These are phyloP conservation scores for Acorus gramineus DNA, from an alignment of 106 monocot species.

Conservation along the genomic window DNA sequence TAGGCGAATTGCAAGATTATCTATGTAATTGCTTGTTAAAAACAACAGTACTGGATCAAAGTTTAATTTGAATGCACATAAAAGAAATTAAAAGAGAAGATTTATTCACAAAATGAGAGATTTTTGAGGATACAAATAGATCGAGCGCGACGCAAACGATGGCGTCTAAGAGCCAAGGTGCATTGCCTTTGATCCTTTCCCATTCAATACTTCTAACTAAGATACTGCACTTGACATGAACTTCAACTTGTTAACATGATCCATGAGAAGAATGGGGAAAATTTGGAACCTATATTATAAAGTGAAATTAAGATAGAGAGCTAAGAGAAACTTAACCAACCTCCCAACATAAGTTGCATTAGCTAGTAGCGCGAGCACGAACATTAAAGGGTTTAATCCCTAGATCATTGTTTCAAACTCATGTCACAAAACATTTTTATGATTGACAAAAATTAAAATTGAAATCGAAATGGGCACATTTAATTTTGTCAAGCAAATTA, in stretches of 20 bases:
- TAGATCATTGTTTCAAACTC: constrained; percentile 3
- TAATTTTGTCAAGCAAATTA: no score
- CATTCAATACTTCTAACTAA: constrained; percentile 51
- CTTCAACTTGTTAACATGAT: neutral
- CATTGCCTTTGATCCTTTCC: constrained; percentile 46
- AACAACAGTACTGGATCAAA: neutral
- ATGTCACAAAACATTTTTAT: no score
- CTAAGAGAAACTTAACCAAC: constrained; percentile 1
- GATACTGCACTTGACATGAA: constrained; percentile 32
- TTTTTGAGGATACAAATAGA: constrained; percentile 44
- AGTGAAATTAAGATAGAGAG: constrained; percentile 1
- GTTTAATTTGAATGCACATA: no score
- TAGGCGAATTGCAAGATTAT: constrained; percentile 53
- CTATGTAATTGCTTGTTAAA: constrained; percentile 11
- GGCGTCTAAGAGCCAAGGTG: constrained; percentile 66
- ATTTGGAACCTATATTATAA: no score
- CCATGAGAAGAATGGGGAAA: no score
- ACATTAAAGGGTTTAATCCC: constrained; percentile 75
- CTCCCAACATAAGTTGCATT: constrained; percentile 72
- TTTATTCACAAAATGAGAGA: neutral
- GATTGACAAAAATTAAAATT: no score
- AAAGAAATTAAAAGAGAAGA: neutral
- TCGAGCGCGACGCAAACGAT: constrained; percentile 63
- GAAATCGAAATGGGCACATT: no score
- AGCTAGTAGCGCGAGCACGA: constrained; percentile 52